Conservation (phyloP, 2,329 filamentous ascomycete genomes). For the Phoma sp. region DNA sequence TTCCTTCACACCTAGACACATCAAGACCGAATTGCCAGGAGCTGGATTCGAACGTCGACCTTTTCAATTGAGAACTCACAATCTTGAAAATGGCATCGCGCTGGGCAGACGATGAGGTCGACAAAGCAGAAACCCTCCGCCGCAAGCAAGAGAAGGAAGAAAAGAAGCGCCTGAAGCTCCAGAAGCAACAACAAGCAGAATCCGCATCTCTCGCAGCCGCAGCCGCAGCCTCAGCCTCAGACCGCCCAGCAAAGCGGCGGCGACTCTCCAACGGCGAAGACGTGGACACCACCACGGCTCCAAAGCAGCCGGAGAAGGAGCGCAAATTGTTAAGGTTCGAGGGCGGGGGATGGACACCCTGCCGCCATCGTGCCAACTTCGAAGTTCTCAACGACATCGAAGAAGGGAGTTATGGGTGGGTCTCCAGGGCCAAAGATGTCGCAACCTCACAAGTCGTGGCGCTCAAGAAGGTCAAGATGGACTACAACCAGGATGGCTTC, state of each 20-base stretch:
- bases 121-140: conserved; percentile 74
- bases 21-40: background rate
- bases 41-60: background rate
- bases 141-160: conserved; percentile 85
- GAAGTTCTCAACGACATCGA: conserved; percentile 96
- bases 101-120: conserved; percentile 87
- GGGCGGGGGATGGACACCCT: conserved; percentile 70
- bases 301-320: conserved; percentile 39
- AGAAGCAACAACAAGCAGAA: conserved; percentile 76
- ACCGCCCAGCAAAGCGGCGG: conserved; percentile 62
- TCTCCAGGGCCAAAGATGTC: conserved; percentile 80
- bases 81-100: conserved; percentile 65
- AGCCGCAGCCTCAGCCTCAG: conserved; percentile 11
- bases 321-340: conserved; percentile 75
- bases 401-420: conserved; percentile 95
- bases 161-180: conserved; percentile 82
- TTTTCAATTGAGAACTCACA: too few relatives aligned
- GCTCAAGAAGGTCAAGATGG: conserved; percentile 91
- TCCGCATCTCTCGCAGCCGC: conserved; percentile 47
- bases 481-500: conserved; percentile 75
- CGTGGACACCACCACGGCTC: conserved; percentile 24
- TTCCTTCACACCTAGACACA: background rate
- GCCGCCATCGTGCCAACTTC: conserved; percentile 83
- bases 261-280: conserved; percentile 63
- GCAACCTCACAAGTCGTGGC: conserved; percentile 82